Evolutionary conservation across 108 stramenopile genomes (phyloP).

Genomic region (Chaetoceros tenuissimus): DNA sequence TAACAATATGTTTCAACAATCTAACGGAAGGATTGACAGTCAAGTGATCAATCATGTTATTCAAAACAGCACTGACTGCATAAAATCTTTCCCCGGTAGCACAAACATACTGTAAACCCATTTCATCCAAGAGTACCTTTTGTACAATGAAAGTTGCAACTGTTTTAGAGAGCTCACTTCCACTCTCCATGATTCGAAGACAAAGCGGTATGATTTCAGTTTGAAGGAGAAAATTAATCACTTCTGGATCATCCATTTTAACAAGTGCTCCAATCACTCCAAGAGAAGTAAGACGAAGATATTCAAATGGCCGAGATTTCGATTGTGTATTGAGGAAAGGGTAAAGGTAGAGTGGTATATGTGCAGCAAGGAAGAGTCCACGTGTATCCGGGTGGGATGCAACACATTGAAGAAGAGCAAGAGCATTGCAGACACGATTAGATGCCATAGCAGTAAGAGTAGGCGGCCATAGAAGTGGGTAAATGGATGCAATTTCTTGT

Average conservation of each 20-base stretch:
- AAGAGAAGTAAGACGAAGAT: conserved; percentile 91
- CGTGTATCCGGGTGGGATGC: conserved; percentile 96
- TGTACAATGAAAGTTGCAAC: conserved; percentile 99
- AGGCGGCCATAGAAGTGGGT: conserved; percentile 93
- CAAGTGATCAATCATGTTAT: conserved; percentile 89
- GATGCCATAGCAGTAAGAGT: conserved; percentile 92
- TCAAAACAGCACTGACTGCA: conserved; percentile 90
- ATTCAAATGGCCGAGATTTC: conserved; percentile 95
- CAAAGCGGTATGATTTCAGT: conserved; percentile 82
- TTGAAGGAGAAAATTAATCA: conserved; percentile 93
- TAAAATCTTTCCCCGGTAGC: conserved; percentile 98
- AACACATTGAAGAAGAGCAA: conserved; percentile 97
- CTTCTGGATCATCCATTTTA: conserved; percentile 98
- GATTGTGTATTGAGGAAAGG: conserved; percentile 97
- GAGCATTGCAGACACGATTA: conserved; percentile 98
- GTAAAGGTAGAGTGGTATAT: conserved; percentile 97
- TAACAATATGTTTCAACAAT: conserved; percentile 96
- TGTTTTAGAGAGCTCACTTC: conserved; percentile 94
- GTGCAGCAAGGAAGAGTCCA: conserved; percentile 86
- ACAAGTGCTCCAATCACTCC: conserved; percentile 99
- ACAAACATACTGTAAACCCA: conserved; percentile 97
- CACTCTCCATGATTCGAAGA: conserved; percentile 77
- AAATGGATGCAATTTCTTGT: conserved; percentile 98
- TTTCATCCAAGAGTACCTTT: conserved; percentile 97
- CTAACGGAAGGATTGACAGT: conserved; percentile 84